phyloP scores from a whole-genome alignment of 2,329 filamentous ascomycete species.

The Epichloe glyceriae region DNA sequence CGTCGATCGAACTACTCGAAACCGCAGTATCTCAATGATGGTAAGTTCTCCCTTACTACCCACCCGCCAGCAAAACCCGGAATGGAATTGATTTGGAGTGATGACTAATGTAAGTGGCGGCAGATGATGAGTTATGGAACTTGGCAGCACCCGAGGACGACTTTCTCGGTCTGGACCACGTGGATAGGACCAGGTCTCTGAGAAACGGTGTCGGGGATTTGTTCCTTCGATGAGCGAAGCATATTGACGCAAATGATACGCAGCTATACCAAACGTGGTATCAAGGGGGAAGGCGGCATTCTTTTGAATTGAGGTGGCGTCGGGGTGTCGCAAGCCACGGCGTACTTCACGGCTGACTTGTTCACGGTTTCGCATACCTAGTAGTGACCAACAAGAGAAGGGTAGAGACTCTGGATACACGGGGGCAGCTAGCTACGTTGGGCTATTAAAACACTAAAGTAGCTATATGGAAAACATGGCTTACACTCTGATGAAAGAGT shows the following conservation, averaged over 20 bases:
- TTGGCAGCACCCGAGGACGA: constrained; percentile 42
- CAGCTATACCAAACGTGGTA: neutral
- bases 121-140: constrained; percentile 48
- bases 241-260: neutral
- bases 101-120: neutral
- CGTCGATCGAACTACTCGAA: constrained; percentile 60
- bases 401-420: constrained; percentile 9
- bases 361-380: neutral
- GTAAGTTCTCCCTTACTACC: constrained; percentile 38
- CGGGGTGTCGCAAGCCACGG: constrained; percentile 1
- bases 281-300: neutral
- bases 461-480: constrained; percentile 2
- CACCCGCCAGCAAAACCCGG: too few relatives aligned
- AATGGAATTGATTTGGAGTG: neutral
- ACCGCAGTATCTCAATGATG: constrained; percentile 74
- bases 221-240: constrained; percentile 35
- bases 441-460: neutral
- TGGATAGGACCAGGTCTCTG: constrained; percentile 44
- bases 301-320: constrained; percentile 1
- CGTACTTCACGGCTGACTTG: neutral
- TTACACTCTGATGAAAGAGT: neutral
- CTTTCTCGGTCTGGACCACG: constrained; percentile 51
- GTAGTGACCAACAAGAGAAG: constrained; percentile 4
- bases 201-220: constrained; percentile 50
- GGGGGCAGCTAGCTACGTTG: constrained; percentile 1